These are phyloP conservation scores for Flagelloscypha sp. DNA, from an alignment of 768 basidiomycete genomes.

Conservation along the genomic window DNA sequence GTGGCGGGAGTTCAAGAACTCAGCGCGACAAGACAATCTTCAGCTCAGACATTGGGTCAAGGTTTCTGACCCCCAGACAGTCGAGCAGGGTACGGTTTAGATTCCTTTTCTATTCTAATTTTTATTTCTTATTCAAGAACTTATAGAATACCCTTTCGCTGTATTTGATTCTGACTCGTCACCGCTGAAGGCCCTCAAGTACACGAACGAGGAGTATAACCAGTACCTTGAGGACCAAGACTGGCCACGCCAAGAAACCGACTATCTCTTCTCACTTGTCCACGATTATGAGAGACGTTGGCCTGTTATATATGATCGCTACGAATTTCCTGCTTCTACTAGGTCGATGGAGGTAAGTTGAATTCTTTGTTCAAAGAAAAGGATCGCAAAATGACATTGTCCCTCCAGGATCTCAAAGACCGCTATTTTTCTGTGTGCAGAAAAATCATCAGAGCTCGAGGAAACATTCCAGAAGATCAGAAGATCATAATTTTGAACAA, in stretches of 20 bases:
- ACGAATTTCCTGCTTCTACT: conserved; percentile 55
- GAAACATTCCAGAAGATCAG: no score
- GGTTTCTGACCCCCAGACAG: conserved; percentile 40
- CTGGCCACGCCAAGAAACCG: conserved; percentile 92
- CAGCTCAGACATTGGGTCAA: conserved; percentile 81
- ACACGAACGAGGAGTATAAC: conserved; percentile 83
- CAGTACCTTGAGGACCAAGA: conserved; percentile 72
- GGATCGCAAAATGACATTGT: neutral
- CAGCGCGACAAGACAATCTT: conserved; percentile 59
- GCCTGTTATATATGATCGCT: conserved; percentile 86
- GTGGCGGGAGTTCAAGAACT: conserved; percentile 64
- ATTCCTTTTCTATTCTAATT: neutral
- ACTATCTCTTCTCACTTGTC: conserved; percentile 78
- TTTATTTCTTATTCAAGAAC: neutral
- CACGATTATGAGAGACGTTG: conserved; percentile 83
- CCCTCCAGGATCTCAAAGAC: conserved; percentile 78
- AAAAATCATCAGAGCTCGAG: conserved; percentile 74
- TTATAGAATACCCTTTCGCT: conserved; percentile 68
- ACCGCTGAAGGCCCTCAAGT: conserved; percentile 58
- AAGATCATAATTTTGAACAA: conserved; percentile 61
- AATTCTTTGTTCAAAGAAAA: no score
- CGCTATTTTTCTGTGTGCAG: conserved; percentile 90
- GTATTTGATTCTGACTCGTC: conserved; percentile 72
- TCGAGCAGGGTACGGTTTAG: conserved; percentile 42
- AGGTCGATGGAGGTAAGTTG: conserved; percentile 70